Conservation (phyloP, 2,329 filamentous ascomycete genomes). For the Macrophomina tecta region DNA sequence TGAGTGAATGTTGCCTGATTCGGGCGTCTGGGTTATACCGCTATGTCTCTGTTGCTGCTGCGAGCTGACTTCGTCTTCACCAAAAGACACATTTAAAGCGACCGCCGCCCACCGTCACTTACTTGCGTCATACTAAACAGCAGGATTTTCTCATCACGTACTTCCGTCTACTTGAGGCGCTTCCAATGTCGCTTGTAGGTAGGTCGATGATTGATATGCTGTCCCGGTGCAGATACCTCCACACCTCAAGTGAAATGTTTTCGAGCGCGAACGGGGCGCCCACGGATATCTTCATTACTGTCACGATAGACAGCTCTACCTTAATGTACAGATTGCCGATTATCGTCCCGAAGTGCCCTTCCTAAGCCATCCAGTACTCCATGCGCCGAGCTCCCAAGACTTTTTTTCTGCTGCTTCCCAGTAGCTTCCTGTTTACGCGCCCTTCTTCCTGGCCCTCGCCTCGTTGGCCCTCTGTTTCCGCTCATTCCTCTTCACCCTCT, state of each 20-base stretch:
- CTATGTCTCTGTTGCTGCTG: too few relatives aligned
- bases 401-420: background rate
- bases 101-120: too few relatives aligned
- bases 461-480: constrained; percentile 60
- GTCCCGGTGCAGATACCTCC: background rate
- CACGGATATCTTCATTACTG: background rate
- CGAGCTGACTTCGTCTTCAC: too few relatives aligned
- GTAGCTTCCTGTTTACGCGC: constrained; percentile 1
- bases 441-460: constrained; percentile 66
- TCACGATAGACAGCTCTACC: background rate
- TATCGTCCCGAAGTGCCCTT: constrained; percentile 2
- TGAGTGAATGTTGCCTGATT: too few relatives aligned
- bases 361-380: constrained; percentile 26
- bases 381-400: constrained; percentile 16
- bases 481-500: constrained; percentile 48
- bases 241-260: too few relatives aligned
- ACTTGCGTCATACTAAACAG: too few relatives aligned
- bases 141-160: too few relatives aligned
- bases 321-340: constrained; percentile 1
- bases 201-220: too few relatives aligned
- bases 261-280: background rate
- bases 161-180: too few relatives aligned
- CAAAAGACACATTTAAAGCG: too few relatives aligned
- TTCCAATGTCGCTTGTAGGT: too few relatives aligned
- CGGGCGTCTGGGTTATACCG: too few relatives aligned